Evolutionary conservation across 2,329 filamentous ascomycete genomes (phyloP), one percentile per base, ranked within the genome.

Genomic region (Cladosporium sp.): DNA sequence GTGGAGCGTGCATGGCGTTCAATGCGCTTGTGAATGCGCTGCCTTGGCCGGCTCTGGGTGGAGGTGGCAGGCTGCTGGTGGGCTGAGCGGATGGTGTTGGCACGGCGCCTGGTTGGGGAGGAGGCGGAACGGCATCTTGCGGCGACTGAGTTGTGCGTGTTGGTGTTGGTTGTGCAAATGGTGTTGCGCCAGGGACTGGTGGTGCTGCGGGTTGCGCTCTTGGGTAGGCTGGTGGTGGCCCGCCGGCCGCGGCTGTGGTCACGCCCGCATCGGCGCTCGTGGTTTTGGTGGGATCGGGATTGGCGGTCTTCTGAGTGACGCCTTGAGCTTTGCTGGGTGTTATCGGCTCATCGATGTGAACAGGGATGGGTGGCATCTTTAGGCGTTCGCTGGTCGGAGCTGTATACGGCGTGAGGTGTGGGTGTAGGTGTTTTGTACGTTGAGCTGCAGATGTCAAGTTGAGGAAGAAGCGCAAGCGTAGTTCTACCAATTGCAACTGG

Each of bases 321-420:
- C 75, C 78, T 68, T 66, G 74, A 28, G 68, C 67, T 73, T 80
- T 81, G 66, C 73, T 72, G 5, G 81, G 75, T 14, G 74, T 74
- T 68, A 84, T 83, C 62, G 81, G 82, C 28, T 78, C 78, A 69
- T 83, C 76, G 65, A 79, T 79, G 76, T 83, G 80, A 65, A 82
- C 76, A 52, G 76, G 80, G 54, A 83, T 79, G 14, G 80, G 81
- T 14, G 81, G 80, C 81, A 83, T 83, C 12, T 49, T 78, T 66
- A 54, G n/a, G 41, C 34, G 28, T 41, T 63, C 41, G 24, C 11
- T 52, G 28, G 59, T 34, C 38, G 24, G 32, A 14, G 57, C 36
- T 32, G 51, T 18, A 4, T 11, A 12, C 3, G 6, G 28, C 28
- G 30, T 6, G 7, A 3, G 52, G 3, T n/a, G 2, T 55, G 14